phyloP scores from a whole-genome alignment of 2,329 filamentous ascomycete genomes.

The Ceratocystiopsis minuta region DNA sequence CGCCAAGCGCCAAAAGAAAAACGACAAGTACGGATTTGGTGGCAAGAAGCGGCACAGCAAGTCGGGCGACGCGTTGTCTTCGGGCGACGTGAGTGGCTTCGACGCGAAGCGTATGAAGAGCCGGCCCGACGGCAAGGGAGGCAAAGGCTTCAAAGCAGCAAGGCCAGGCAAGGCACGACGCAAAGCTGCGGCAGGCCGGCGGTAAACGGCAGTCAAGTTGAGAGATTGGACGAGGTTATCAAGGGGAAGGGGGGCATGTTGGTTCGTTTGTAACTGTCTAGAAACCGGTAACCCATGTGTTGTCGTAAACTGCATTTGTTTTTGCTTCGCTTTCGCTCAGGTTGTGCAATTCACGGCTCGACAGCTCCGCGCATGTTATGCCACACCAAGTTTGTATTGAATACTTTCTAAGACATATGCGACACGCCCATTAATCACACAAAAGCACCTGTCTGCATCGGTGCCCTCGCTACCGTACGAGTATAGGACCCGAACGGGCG shows the following conservation, averaged over 20 bases:
- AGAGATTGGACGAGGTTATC: background rate
- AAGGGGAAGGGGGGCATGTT: background rate
- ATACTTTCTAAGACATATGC: no score
- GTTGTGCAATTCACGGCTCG: no score
- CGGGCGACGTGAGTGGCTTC: conserved; percentile 64
- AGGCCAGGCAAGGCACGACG: conserved; percentile 29
- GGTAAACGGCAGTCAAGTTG: background rate
- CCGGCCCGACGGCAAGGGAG: conserved; percentile 16
- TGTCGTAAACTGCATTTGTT: no score
- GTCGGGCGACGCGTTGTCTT: conserved; percentile 75
- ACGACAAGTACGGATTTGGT: conserved; percentile 86
- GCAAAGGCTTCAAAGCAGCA: conserved; percentile 8
- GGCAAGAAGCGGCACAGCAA: conserved; percentile 88
- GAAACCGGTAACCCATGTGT: background rate
- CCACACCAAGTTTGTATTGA: no score
- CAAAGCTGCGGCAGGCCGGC: conserved; percentile 24
- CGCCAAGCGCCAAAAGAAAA: conserved; percentile 77
- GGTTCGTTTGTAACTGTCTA: background rate
- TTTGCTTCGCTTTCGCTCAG: no score
- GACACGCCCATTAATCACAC: no score
- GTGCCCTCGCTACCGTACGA: no score
- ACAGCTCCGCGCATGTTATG: no score
- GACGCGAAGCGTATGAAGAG: conserved; percentile 74
- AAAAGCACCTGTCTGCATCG: no score
- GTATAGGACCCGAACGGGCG: no score